A percentile compares a stretch with the other conserved stretches of the same genome.
Evolutionary conservation across 768 basidiomycete genomes (phyloP).

Genomic region (Podaxis mareebaensis): DNA sequence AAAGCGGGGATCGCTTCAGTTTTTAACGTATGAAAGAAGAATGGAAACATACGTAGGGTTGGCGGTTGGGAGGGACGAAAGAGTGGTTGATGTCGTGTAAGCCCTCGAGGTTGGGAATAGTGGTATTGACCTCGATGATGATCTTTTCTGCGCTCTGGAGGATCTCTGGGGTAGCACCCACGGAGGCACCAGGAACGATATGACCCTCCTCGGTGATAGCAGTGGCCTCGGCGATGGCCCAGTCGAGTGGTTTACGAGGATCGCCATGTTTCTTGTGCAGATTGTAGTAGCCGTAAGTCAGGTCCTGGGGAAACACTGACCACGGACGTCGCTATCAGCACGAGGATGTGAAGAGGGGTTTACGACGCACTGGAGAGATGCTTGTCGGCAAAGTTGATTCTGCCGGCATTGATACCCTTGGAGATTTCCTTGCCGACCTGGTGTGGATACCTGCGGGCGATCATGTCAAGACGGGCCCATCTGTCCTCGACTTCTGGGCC

Average conservation of each 20-base stretch:
- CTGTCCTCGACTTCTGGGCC: slow-evolving; percentile 52
- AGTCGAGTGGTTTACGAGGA: slow-evolving; percentile 43
- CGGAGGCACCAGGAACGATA: slow-evolving; percentile 48
- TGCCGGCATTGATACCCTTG: slow-evolving; percentile 48
- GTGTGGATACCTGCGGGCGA: slow-evolving; percentile 46
- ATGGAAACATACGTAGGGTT: slow-evolving; percentile 36
- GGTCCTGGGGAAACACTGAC: slow-evolving; percentile 50
- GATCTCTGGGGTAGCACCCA: slow-evolving; percentile 50
- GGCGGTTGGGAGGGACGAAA: slow-evolving; percentile 42
- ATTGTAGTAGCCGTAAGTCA: slow-evolving; percentile 48
- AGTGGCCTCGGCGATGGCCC: slow-evolving; percentile 53
- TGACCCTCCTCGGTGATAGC: slow-evolving; percentile 48
- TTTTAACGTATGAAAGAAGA: not conserved
- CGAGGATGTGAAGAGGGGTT: not conserved
- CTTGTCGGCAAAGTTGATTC: slow-evolving; percentile 49
- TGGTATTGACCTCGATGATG: slow-evolving; percentile 51
- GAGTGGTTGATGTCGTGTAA: slow-evolving; percentile 50
- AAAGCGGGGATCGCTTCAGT: not conserved
- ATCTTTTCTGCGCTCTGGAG: slow-evolving; percentile 49
- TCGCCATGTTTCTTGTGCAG: slow-evolving; percentile 45
- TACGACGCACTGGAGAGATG: slow-evolving; percentile 44
- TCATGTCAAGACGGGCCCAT: slow-evolving; percentile 50
- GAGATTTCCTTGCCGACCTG: slow-evolving; percentile 50
- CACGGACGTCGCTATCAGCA: not conserved
- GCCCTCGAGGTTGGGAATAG: slow-evolving; percentile 45